Percentiles rank a stretch among this genome's conserved stretches.
Evolutionary conservation across 73 alveolate species (phyloP).

Genomic region (Breviolum minutum): DNA sequence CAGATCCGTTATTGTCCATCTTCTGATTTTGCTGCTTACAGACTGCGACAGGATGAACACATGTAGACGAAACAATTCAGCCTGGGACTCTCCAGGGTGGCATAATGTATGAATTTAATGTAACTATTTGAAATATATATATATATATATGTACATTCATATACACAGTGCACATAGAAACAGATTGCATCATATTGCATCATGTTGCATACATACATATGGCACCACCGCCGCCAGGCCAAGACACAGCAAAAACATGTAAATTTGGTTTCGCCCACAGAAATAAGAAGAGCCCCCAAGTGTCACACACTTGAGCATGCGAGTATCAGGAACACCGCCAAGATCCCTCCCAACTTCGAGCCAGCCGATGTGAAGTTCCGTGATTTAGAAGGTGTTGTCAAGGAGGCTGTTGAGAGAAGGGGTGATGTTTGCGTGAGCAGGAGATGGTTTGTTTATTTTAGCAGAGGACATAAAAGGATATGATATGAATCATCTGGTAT

Average conservation of each 20-base stretch:
- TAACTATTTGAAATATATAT: no score
- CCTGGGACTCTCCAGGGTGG: no score
- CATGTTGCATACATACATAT: neutral
- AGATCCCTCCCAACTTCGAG: conserved; percentile 86
- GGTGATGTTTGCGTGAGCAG: neutral
- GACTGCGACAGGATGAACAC: no score
- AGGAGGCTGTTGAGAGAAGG: neutral
- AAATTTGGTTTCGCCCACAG: neutral
- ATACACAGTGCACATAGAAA: no score
- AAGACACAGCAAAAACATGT: neutral
- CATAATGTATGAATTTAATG: no score
- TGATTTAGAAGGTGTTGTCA: conserved; percentile 38
- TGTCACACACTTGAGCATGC: neutral
- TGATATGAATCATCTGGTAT: neutral
- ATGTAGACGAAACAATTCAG: no score
- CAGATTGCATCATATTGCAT: no score
- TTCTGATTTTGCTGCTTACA: no score
- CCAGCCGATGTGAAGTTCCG: conserved; percentile 71
- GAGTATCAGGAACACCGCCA: conserved; percentile 77
- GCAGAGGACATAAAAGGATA: neutral
- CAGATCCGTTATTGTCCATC: no score
- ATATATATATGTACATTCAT: no score
- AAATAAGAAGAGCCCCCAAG: neutral
- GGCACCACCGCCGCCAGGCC: neutral
- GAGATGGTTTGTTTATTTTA: neutral